phyloP scores from a whole-genome alignment of 2,329 filamentous ascomycete species.

The Teratosphaeria nubilosa region DNA sequence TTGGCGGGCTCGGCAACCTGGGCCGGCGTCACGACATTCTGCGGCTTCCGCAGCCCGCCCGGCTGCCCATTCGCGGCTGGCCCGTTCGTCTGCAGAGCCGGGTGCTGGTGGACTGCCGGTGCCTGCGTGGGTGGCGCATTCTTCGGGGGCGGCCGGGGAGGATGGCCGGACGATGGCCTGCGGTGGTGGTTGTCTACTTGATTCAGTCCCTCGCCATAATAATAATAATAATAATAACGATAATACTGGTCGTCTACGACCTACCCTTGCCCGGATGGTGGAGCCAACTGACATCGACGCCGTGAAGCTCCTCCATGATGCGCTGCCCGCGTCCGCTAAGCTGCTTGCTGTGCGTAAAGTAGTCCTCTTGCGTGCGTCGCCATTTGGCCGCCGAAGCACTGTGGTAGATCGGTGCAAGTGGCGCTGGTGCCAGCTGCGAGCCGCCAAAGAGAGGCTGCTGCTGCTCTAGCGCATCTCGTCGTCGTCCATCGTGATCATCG shows the following conservation, averaged over 20 bases:
- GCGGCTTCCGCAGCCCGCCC: neutral
- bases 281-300: constrained; percentile 85
- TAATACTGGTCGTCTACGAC: neutral
- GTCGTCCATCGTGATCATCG: neutral
- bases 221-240: too few species aligned
- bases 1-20: constrained; percentile 11
- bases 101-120: neutral
- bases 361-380: constrained; percentile 6
- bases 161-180: neutral
- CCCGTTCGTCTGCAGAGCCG: neutral
- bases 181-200: neutral
- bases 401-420: constrained; percentile 1
- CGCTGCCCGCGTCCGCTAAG: constrained; percentile 1
- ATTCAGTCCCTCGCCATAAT: constrained; percentile 7
- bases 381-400: constrained; percentile 7
- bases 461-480: neutral
- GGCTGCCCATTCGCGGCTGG: neutral
- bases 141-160: neutral
- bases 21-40: constrained; percentile 11
- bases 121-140: neutral
- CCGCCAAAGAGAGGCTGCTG: neutral
- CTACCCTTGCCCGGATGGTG: constrained; percentile 64
- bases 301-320: constrained; percentile 67
- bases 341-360: constrained; percentile 2
- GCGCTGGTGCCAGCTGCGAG: neutral